Base-by-base conservation (phyloP, 306 rosid species). In the Trifolium subterraneum region DNA sequence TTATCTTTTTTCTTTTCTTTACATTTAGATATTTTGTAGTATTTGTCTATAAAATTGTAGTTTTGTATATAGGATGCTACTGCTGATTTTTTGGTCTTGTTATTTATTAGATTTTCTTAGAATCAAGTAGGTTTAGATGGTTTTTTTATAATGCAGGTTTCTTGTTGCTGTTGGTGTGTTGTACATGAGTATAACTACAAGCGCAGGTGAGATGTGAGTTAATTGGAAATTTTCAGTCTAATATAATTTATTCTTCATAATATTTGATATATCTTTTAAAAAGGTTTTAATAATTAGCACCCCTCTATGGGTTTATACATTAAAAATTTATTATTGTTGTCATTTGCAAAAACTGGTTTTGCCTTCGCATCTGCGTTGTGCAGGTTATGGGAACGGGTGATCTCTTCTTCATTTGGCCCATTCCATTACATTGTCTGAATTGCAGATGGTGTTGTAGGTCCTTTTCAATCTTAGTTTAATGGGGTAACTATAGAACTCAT, bases 61-160 rank as follows among this genome's bases (percentile, higher is more conserved):
- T 62, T 76, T 68, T 71, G 25, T n/a, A 71, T 62, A 22, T 51
- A 39, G 38, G 69, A 59, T 23, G 63, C 36, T 14, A 7, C 72
- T 2, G 22, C 39, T 71, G 35, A 10, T 54, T 68, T 68, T 4
- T 50, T 60, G 14, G 63, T 63, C 6, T 67, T 68, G 23, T 74
- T 86, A 19, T 82, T 74, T 66, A 67, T 75, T 68, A 64, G 52
- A 59, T 66, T 50, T 83, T 31, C 65, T 62, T 61, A 68, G 88
- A 64, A 77, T 79, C 88, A 65, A 63, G 69, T 85, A 79, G 92
- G 88, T 87, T 87, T 86, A 82, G 89, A 80, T 66, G 81, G 20
- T 42, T 80, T 86, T 60, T 82, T 72, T 76, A 64, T 80, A 39
- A 82, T 87, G 96, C 92, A 87, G 96, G 92, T 87, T 62, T 77